A percentile compares a stretch with the other conserved stretches of the same genome.
Evolutionary conservation across 1,284 basidiomycete species (phyloP).

Genomic region (Coniferiporia weirii): DNA sequence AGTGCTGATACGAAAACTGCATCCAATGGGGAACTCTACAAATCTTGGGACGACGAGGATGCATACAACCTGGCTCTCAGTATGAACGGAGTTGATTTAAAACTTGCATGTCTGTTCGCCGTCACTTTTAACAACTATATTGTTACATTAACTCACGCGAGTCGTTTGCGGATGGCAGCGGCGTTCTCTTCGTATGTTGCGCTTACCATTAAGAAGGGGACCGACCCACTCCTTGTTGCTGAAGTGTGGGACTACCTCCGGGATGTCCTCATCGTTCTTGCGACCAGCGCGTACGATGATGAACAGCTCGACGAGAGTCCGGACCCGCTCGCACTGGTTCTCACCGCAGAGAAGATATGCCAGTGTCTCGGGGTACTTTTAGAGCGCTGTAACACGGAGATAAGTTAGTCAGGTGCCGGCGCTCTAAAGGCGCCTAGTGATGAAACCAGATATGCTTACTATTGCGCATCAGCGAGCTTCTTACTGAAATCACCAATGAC

Average conservation of each 20-base stretch:
- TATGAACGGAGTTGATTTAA: constrained; percentile 27
- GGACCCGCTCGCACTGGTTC: not conserved
- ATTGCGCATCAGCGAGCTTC: not conserved
- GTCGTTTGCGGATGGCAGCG: constrained; percentile 30
- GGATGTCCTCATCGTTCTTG: constrained; percentile 43
- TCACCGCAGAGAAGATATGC: constrained; percentile 5
- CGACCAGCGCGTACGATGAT: constrained; percentile 25
- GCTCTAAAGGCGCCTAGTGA: too few relatives aligned
- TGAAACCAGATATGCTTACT: not conserved
- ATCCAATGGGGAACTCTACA: constrained; percentile 4
- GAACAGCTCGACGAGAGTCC: not conserved
- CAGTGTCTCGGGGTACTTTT: constrained; percentile 4
- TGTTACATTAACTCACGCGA: not conserved
- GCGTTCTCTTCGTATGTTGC: constrained; percentile 46
- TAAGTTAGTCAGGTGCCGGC: not conserved
- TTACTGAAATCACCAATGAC: constrained; percentile 11
- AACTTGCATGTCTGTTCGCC: constrained; percentile 29
- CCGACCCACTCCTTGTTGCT: constrained; percentile 34
- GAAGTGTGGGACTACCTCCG: constrained; percentile 55
- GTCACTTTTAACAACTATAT: not conserved
- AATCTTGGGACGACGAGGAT: constrained; percentile 22
- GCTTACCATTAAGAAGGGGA: constrained; percentile 21
- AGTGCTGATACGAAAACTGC: not conserved
- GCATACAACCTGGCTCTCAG: constrained; percentile 30
- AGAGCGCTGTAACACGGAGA: not conserved